Conservation (phyloP, 305 asterid genomes). For the Fraxinus baroniana region DNA sequence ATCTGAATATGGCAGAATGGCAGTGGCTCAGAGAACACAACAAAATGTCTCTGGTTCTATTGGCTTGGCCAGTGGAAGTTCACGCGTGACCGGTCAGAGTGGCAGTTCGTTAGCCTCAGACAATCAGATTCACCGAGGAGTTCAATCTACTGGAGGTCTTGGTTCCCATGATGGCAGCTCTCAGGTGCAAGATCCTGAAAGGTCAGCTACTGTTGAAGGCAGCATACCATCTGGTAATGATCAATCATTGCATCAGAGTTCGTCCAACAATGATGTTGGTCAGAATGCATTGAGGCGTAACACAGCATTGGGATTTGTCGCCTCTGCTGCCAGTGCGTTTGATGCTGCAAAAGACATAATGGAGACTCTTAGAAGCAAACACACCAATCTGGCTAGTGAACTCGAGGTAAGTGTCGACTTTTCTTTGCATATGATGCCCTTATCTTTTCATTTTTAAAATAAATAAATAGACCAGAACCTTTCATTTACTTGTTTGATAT, state of each 20-base stretch:
- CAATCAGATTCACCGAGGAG: constrained; percentile 77
- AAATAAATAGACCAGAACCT: neutral
- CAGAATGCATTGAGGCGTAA: constrained; percentile 80
- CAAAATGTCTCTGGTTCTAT: constrained; percentile 66
- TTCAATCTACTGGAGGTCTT: constrained; percentile 66
- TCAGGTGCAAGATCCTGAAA: constrained; percentile 84
- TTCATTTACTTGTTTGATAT: neutral
- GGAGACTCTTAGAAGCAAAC: constrained; percentile 97
- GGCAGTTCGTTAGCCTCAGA: constrained; percentile 71
- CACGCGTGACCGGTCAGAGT: constrained; percentile 65
- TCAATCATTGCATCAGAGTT: constrained; percentile 62
- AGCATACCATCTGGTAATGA: constrained; percentile 72
- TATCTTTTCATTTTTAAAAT: constrained; percentile 6
- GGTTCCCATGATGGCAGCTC: constrained; percentile 81
- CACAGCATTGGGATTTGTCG: constrained; percentile 76
- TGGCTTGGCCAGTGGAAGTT: constrained; percentile 71
- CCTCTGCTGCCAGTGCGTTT: constrained; percentile 95
- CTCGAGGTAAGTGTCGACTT: constrained; percentile 66
- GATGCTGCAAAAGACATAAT: constrained; percentile 99
- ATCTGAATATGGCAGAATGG: constrained; percentile 93
- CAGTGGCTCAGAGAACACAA: constrained; percentile 98
- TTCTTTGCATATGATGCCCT: constrained; percentile 1
- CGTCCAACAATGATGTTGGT: constrained; percentile 67
- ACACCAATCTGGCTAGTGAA: constrained; percentile 94
- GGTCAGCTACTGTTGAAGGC: constrained; percentile 68